phyloP scores from a whole-genome alignment of 1,284 basidiomycete species.

The Trichosporon sp. region DNA sequence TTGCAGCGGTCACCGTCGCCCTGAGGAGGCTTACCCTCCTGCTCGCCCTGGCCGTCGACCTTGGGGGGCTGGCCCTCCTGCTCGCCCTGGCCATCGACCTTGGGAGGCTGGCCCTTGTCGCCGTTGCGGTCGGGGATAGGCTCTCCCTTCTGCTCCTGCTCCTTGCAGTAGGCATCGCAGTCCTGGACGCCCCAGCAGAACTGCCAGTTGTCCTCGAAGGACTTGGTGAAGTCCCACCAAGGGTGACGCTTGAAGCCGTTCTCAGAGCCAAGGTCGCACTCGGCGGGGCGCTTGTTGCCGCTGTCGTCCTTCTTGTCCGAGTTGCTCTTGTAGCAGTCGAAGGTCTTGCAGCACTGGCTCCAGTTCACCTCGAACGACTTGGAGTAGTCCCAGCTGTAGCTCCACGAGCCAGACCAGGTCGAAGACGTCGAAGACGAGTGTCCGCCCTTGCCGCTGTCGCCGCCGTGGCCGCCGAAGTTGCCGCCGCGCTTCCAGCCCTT shows the following conservation, averaged over 20 bases:
- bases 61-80: background rate
- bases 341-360: background rate
- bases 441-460: background rate
- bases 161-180: background rate
- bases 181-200: background rate
- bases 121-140: background rate
- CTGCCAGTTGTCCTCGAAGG: background rate
- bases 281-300: constrained; percentile 88
- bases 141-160: background rate
- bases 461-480: background rate
- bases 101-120: background rate
- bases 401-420: background rate
- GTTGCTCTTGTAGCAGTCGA: background rate
- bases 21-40: too few relatives aligned
- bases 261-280: constrained; percentile 36
- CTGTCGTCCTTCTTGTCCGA: constrained; percentile 68
- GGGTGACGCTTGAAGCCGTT: background rate
- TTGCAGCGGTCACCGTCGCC: background rate
- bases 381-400: background rate
- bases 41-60: background rate
- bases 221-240: constrained; percentile 1
- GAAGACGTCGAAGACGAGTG: background rate
- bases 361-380: background rate
- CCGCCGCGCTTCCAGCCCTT: background rate
- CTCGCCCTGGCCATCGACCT: background rate